These are phyloP conservation scores for Penicillium coffeae DNA, from an alignment of 495 filamentous ascomycete genomes.

Conservation along the genomic window DNA sequence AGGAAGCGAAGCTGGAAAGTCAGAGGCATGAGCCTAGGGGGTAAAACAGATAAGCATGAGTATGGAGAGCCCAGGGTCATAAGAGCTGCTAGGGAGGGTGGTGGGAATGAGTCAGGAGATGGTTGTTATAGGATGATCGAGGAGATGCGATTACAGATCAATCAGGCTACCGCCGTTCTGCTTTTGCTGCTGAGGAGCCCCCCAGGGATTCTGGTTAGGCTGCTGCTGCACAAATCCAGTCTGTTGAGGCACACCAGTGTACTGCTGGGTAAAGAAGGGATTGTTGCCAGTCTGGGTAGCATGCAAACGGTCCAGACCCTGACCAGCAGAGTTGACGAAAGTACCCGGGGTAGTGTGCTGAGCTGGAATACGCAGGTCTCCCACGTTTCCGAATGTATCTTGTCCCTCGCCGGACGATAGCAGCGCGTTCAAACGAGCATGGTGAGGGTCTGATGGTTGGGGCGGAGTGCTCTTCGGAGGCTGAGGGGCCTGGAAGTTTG, in stretches of 20 bases:
- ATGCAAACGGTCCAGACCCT: slow-evolving; percentile 63
- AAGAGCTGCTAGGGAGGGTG: neutral
- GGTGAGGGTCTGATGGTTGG: slow-evolving; percentile 62
- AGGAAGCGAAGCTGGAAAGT: neutral
- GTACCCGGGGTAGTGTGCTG: slow-evolving; percentile 97
- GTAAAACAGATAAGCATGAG: neutral
- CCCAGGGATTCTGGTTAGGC: slow-evolving; percentile 67
- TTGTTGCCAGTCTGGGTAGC: slow-evolving; percentile 84
- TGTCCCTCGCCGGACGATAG: slow-evolving; percentile 82
- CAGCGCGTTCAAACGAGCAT: slow-evolving; percentile 85
- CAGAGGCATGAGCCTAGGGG: neutral
- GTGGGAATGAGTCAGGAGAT: slow-evolving; percentile 1
- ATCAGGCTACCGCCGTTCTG: slow-evolving; percentile 77
- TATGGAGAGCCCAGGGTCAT: slow-evolving; percentile 3
- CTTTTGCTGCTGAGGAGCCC: slow-evolving; percentile 57
- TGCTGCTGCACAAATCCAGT: slow-evolving; percentile 56
- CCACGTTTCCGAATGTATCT: slow-evolving; percentile 96
- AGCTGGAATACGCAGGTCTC: slow-evolving; percentile 88
- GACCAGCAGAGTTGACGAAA: slow-evolving; percentile 92
- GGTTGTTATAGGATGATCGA: slow-evolving; percentile 9
- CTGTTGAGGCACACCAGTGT: slow-evolving; percentile 57
- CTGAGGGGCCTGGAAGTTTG: slow-evolving; percentile 47
- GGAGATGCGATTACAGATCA: slow-evolving; percentile 60
- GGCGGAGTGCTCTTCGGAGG: slow-evolving; percentile 46
- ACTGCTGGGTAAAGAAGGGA: slow-evolving; percentile 80